Conservation (phyloP, 805 yeast species). For the Novakomyces olei region DNA sequence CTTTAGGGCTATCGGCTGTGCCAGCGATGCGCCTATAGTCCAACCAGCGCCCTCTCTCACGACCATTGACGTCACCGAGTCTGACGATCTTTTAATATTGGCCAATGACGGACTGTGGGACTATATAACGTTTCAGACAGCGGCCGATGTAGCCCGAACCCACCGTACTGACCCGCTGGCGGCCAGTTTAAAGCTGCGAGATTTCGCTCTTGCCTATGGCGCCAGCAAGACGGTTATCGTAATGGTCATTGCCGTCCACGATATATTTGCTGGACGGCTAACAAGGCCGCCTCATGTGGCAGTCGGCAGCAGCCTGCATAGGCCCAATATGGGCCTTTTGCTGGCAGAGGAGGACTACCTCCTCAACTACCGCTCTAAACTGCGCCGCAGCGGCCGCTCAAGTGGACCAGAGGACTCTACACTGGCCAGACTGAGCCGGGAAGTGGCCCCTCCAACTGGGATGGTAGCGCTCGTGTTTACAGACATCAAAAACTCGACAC, state of each 20-base stretch:
- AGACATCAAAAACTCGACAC: constrained; percentile 84
- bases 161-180: constrained; percentile 63
- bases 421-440: constrained; percentile 18
- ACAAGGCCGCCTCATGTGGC: background rate
- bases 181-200: constrained; percentile 84
- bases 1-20: constrained; percentile 82
- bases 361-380: constrained; percentile 1
- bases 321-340: constrained; percentile 1
- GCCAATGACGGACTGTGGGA: constrained; percentile 81
- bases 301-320: background rate
- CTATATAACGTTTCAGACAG: constrained; percentile 54
- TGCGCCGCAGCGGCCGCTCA: constrained; percentile 5
- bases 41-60: constrained; percentile 68
- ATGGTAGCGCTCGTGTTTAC: constrained; percentile 91
- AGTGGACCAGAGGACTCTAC: constrained; percentile 5
- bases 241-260: constrained; percentile 43
- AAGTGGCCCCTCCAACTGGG: constrained; percentile 86
- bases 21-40: constrained; percentile 64
- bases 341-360: background rate
- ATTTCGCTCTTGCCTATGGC: constrained; percentile 85
- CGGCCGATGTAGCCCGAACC: constrained; percentile 73
- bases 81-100: constrained; percentile 46
- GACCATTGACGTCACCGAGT: constrained; percentile 26
- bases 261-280: too few species aligned
- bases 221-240: constrained; percentile 59